Conservation (phyloP, 306 rosid genomes). For the Quercus bicolor region DNA sequence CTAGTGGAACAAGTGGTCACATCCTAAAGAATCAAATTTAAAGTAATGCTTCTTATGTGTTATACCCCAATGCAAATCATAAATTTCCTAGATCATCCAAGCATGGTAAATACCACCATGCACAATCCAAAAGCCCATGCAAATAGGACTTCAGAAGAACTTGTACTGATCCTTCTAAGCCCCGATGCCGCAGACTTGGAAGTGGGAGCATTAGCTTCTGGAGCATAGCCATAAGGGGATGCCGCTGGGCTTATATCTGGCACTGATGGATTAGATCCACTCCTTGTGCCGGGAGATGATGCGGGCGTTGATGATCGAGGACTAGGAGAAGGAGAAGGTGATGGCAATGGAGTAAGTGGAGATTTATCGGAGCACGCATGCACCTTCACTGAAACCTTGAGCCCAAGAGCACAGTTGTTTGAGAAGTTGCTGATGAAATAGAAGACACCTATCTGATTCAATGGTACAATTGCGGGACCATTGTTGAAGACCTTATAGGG, state of each 20-base stretch:
- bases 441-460: conserved; percentile 21
- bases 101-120: neutral
- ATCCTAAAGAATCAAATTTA: neutral
- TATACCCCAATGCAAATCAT: neutral
- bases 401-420: conserved; percentile 37
- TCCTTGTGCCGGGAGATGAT: neutral
- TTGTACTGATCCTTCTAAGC: neutral
- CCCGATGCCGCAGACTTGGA: conserved; percentile 1
- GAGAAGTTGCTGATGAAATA: conserved; percentile 40
- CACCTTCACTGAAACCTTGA: conserved; percentile 31
- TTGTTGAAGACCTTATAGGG: conserved; percentile 16
- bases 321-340: neutral
- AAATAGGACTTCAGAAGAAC: neutral
- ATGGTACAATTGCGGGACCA: conserved; percentile 28
- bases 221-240: neutral
- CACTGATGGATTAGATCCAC: neutral
- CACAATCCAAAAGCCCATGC: neutral
- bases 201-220: neutral
- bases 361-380: conserved; percentile 7
- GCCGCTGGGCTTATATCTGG: conserved; percentile 7
- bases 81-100: neutral
- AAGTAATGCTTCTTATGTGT: neutral
- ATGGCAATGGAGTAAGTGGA: neutral
- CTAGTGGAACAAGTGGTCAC: neutral
- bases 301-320: neutral